Evolutionary conservation across 1,284 basidiomycete species (phyloP), one percentile per base, ranked within the genome.

Genomic region (Caloboletus firmus): DNA sequence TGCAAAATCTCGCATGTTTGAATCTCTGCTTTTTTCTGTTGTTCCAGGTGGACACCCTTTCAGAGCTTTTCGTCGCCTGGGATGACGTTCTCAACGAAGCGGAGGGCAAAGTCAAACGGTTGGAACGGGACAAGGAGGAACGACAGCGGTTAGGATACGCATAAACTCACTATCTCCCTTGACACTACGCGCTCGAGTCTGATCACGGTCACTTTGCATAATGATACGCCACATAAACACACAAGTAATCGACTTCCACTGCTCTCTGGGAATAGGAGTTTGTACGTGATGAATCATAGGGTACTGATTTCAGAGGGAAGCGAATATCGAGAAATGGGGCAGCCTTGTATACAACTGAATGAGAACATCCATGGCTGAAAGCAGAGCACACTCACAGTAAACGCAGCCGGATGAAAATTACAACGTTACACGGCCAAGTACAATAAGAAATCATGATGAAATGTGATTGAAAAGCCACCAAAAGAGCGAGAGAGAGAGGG

Each of bases 11-110:
- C 39, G 15, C 20, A 8, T 32, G 35, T 34, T 34, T 10, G 22
- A 20, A 39, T 30, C 24, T 4, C 40, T 36, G 9, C 9, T 24
- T 24, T 3, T 30, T 30, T 44, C 15, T n/a, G 26, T 45, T 43
- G 45, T 57, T 43, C 20, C 56, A 91, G 89, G 83, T 89, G 9
- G 87, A 90, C 62, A 79, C 81, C 0, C 74, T 91, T 2, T 92
- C 89, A 5, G 89, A 91, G 57, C 73, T 91, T 13, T 92, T 91
- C 59, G 85, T 92, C 9, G 81, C 80, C 17, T 92, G 89, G 89
- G 87, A 91, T 59, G 87, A 89, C 52, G 77, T 83, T 1, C 70
- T 91, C 12, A 76, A 77, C 15, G 79, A 81, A 43, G 78, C 83
- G 4, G 89, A 91, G 63, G 77, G 80, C 48, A 79, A 79, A 52